Conservation (phyloP, 805 yeast genomes). For the Soucietia sequanensis region DNA sequence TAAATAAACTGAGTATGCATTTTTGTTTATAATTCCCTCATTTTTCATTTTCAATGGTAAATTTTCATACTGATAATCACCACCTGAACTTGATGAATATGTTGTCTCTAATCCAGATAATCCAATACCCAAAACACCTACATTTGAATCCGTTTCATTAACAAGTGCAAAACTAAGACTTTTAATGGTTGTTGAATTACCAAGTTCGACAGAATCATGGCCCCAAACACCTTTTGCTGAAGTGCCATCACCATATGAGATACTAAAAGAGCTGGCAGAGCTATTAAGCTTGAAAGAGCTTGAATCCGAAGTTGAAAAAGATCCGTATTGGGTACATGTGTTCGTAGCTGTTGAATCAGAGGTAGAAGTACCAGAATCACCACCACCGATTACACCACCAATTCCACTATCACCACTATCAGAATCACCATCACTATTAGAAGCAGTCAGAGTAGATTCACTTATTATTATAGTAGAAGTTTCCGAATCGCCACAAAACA, state of each 20-base stretch:
- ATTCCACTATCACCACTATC: conserved; percentile 7
- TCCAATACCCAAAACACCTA: conserved; percentile 78
- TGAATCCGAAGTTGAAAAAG: conserved; percentile 44
- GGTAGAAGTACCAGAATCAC: conserved; percentile 2
- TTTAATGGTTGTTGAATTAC: conserved; percentile 44
- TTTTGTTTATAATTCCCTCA: conserved; percentile 32
- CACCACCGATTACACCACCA: conserved; percentile 5
- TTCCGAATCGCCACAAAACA: conserved; percentile 1
- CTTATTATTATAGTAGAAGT: too few species aligned
- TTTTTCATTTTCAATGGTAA: conserved; percentile 33
- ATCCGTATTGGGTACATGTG: conserved; percentile 47
- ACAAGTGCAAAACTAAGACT: conserved; percentile 74
- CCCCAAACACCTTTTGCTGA: conserved; percentile 58
- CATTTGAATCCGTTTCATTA: conserved; percentile 55
- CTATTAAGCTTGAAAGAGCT: conserved; percentile 37
- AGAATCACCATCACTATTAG: conserved; percentile 3
- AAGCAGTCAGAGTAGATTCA: too few species aligned
- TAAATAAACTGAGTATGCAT: conserved; percentile 37
- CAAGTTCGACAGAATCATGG: conserved; percentile 55
- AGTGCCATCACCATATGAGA: conserved; percentile 49
- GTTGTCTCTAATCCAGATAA: conserved; percentile 69
- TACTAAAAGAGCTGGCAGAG: conserved; percentile 40
- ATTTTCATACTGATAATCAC: conserved; percentile 34
- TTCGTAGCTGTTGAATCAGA: conserved; percentile 15
- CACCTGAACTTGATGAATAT: conserved; percentile 12